A percentile compares a stretch with the other conserved stretches of the same genome.
phyloP scores from a whole-genome alignment of 2,329 filamentous ascomycete species.

The Aspergillus ochraceoroseus region DNA sequence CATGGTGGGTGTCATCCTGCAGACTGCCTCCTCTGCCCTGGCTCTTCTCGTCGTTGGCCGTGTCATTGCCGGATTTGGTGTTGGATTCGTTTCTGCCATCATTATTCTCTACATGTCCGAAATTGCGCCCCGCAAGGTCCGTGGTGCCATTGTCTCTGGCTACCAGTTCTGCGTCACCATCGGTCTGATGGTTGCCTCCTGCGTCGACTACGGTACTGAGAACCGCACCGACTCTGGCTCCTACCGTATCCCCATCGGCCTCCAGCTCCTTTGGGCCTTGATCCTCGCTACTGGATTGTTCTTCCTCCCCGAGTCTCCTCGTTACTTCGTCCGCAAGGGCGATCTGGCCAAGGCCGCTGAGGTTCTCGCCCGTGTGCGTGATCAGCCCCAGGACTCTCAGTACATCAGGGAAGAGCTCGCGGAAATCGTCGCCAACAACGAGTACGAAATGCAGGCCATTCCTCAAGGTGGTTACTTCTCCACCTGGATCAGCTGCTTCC shows the following conservation, averaged over 20 bases:
- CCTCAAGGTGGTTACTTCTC: constrained; percentile 61
- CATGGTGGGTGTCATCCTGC: constrained; percentile 61
- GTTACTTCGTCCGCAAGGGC: constrained; percentile 78
- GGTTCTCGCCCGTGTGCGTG: constrained; percentile 64
- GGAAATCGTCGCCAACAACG: constrained; percentile 84
- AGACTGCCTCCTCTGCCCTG: constrained; percentile 55
- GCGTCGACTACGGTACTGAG: constrained; percentile 68
- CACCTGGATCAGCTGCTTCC: constrained; percentile 64
- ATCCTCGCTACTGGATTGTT: constrained; percentile 69
- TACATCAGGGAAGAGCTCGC: constrained; percentile 74
- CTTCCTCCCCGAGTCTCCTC: constrained; percentile 76
- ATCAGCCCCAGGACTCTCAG: constrained; percentile 65
- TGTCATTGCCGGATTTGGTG: constrained; percentile 69
- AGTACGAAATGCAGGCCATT: constrained; percentile 69
- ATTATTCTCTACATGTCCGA: constrained; percentile 86
- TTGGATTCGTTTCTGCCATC: constrained; percentile 74
- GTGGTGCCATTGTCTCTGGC: constrained; percentile 72
- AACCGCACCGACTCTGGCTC: constrained; percentile 57
- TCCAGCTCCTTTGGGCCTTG: constrained; percentile 76
- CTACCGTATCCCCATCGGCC: constrained; percentile 73
- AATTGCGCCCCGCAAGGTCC: constrained; percentile 67
- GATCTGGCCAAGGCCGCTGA: constrained; percentile 60
- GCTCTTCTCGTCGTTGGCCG: constrained; percentile 66
- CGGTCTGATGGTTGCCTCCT: constrained; percentile 68
- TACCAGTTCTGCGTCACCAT: constrained; percentile 83